Conservation (phyloP, 2,329 filamentous ascomycete genomes). For the Ambrosiella xylebori region DNA sequence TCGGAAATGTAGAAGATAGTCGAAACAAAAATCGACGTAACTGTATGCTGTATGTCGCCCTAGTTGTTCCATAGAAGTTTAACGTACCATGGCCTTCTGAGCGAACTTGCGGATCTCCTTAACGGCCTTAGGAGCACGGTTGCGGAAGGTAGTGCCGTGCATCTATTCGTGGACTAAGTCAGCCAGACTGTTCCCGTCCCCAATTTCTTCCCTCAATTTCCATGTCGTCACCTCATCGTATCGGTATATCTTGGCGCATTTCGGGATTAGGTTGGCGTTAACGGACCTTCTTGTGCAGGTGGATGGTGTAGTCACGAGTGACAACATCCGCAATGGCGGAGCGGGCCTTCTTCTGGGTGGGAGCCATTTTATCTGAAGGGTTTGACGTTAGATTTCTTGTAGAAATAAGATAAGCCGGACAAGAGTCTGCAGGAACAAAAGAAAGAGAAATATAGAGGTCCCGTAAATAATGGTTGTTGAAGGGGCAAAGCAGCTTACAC, state of each 20-base stretch:
- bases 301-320: constrained; percentile 99
- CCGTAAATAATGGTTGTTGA: constrained; percentile 6
- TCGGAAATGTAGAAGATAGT: no score
- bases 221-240: neutral
- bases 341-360: constrained; percentile 56
- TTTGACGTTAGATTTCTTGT: constrained; percentile 15
- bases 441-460: neutral
- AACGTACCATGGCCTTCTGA: constrained; percentile 81
- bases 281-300: constrained; percentile 81
- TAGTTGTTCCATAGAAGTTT: constrained; percentile 6
- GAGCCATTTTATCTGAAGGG: constrained; percentile 42
- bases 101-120: constrained; percentile 99
- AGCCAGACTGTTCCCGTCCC: constrained; percentile 17
- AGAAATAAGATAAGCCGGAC: constrained; percentile 11
- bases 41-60: neutral
- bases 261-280: neutral
- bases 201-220: neutral
- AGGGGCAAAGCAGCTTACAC: constrained; percentile 11
- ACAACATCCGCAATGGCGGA: constrained; percentile 99
- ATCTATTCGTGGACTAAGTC: constrained; percentile 40
- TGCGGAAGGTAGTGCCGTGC: constrained; percentile 98
- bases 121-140: constrained; percentile 93
- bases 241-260: neutral
- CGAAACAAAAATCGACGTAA: no score
- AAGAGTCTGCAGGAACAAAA: constrained; percentile 9